phyloP scores from a whole-genome alignment of 768 basidiomycete genomes.

The Lactifluus pinguis region DNA sequence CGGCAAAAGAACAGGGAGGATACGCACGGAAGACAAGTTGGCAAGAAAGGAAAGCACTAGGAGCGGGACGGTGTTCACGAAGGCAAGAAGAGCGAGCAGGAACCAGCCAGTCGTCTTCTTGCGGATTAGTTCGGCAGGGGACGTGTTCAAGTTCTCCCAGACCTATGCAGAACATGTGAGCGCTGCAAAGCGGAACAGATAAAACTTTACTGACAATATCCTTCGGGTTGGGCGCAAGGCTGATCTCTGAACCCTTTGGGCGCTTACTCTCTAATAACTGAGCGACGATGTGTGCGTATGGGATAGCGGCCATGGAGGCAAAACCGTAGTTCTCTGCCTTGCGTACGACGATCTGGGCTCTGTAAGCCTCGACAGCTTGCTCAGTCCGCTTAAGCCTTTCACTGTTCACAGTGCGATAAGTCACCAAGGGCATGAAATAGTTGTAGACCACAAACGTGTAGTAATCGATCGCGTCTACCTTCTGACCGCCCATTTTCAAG shows the following conservation, averaged over 20 bases:
- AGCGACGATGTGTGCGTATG: conserved; percentile 82
- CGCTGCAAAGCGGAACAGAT: neutral
- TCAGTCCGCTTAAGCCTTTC: conserved; percentile 54
- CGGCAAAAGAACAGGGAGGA: neutral
- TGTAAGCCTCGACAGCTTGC: conserved; percentile 60
- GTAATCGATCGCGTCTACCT: conserved; percentile 87
- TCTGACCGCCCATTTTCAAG: conserved; percentile 74
- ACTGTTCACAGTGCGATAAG: conserved; percentile 20
- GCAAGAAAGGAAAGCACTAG: conserved; percentile 86
- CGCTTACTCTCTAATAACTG: conserved; percentile 57
- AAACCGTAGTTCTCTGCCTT: conserved; percentile 89
- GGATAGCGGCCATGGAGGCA: conserved; percentile 81
- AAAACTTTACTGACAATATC: conserved; percentile 53
- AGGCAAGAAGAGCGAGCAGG: conserved; percentile 70
- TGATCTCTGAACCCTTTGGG: conserved; percentile 62
- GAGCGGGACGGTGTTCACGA: conserved; percentile 91
- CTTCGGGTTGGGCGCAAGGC: conserved; percentile 80
- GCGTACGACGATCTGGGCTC: conserved; percentile 58
- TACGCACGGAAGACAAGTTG: conserved; percentile 71
- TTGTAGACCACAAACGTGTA: conserved; percentile 58
- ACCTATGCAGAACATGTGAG: conserved; percentile 38
- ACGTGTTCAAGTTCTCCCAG: conserved; percentile 83
- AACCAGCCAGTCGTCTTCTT: conserved; percentile 71
- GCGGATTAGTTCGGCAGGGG: conserved; percentile 53
- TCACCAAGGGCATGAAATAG: neutral